Percentiles rank a stretch among this genome's conserved stretches.
phyloP scores from a whole-genome alignment of 139 green algal genomes.

The Chlamydomonas sphaeroides region DNA sequence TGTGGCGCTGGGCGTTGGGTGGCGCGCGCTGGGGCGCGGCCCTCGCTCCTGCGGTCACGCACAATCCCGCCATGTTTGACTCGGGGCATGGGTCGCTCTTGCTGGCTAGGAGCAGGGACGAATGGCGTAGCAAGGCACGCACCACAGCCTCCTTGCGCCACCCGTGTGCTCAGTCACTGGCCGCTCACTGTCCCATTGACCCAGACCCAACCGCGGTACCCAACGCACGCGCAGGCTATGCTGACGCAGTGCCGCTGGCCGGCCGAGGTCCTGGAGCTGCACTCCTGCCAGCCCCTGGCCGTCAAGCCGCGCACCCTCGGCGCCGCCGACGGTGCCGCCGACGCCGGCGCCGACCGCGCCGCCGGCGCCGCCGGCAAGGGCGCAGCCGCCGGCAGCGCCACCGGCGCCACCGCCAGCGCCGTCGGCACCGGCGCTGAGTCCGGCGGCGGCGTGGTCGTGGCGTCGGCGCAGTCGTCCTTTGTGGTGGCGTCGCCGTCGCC shows the following conservation, averaged over 20 bases:
- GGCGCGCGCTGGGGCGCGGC: too few species aligned
- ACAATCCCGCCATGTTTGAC: too few species aligned
- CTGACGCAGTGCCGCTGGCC: conserved; percentile 18
- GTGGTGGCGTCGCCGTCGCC: conserved; percentile 1
- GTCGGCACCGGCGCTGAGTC: background rate
- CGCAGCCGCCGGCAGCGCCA: background rate
- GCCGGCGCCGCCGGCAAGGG: background rate
- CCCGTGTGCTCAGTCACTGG: too few species aligned
- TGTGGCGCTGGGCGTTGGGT: too few species aligned
- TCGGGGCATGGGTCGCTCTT: too few species aligned
- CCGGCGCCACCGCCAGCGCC: background rate
- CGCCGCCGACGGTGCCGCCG: background rate
- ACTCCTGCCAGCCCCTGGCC: background rate
- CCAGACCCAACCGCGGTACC: too few species aligned
- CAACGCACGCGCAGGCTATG: conserved; percentile 10
- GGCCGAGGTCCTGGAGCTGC: conserved; percentile 4
- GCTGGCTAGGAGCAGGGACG: too few species aligned
- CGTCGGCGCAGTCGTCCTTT: conserved; percentile 34
- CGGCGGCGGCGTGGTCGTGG: conserved; percentile 4
- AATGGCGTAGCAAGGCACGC: too few species aligned
- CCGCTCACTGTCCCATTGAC: too few species aligned
- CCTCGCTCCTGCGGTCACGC: too few species aligned
- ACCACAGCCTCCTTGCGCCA: too few species aligned
- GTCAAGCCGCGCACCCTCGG: background rate
- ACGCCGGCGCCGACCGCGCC: background rate